Evolutionary conservation across 306 rosid genomes (phyloP).

Genomic region (Rosa multiflora): DNA sequence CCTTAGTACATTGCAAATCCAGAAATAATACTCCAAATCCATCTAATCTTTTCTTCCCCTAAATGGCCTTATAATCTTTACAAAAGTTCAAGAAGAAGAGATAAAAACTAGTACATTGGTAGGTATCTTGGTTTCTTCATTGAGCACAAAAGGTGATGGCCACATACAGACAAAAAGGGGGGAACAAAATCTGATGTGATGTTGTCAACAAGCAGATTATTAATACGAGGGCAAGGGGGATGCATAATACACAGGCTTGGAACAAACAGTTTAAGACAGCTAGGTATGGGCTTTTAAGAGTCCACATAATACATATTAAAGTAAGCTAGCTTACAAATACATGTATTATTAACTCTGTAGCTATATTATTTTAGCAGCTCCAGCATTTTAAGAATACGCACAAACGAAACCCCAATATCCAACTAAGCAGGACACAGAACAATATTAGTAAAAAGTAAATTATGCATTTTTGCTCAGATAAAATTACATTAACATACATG

Average conservation of each 20-base stretch:
- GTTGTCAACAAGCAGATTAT: conserved; percentile 5
- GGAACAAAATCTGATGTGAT: conserved; percentile 13
- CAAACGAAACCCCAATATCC: background rate
- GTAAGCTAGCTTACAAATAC: conserved; percentile 6
- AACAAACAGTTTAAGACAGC: conserved; percentile 30
- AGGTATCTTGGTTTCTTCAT: conserved; percentile 17
- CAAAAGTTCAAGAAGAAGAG: conserved; percentile 11
- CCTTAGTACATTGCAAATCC: conserved; percentile 16
- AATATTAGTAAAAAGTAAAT: background rate
- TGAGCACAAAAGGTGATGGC: conserved; percentile 10
- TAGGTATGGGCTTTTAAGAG: conserved; percentile 27
- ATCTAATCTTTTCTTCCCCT: background rate
- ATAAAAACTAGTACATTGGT: background rate
- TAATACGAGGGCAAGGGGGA: conserved; percentile 16
- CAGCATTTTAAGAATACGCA: background rate
- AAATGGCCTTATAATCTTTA: background rate
- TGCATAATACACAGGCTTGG: conserved; percentile 21
- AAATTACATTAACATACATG: background rate
- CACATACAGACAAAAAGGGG: conserved; percentile 16
- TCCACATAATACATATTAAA: conserved; percentile 8
- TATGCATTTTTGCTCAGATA: background rate
- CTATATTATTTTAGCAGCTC: conserved; percentile 5
- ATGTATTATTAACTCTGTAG: background rate
- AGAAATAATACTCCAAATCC: conserved; percentile 5
- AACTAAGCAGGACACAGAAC: background rate